These are phyloP conservation scores for Ligustrum vulgare DNA, from an alignment of 257 asterid species.

Conservation along the genomic window DNA sequence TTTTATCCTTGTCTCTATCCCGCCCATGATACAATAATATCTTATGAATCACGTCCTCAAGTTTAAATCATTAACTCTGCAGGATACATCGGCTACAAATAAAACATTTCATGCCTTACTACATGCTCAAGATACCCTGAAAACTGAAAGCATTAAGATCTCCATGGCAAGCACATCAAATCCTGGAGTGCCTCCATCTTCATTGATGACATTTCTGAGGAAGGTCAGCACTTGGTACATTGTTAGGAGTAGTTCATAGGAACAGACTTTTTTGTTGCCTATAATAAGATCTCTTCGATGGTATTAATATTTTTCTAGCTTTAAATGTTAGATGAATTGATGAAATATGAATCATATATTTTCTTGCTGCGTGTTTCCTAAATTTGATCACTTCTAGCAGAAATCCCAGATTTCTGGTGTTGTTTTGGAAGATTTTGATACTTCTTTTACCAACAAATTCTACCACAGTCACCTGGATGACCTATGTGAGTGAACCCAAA, in stretches of 20 bases:
- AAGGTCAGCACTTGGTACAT: constrained; percentile 54
- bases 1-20: neutral
- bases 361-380: constrained; percentile 17
- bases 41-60: constrained; percentile 5
- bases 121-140: constrained; percentile 67
- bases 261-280: neutral
- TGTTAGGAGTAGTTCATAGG: neutral
- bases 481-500: constrained; percentile 62
- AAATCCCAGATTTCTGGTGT: constrained; percentile 74
- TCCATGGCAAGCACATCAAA: constrained; percentile 70
- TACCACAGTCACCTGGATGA: constrained; percentile 96
- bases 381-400: constrained; percentile 45
- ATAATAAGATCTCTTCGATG: neutral
- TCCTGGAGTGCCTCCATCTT: constrained; percentile 97
- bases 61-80: constrained; percentile 24
- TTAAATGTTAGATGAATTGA: constrained; percentile 4
- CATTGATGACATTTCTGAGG: constrained; percentile 79
- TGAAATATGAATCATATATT: constrained; percentile 8
- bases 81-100: constrained; percentile 47
- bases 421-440: constrained; percentile 91
- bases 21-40: constrained; percentile 16
- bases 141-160: constrained; percentile 45
- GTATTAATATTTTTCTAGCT: neutral
- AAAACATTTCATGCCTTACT: constrained; percentile 61
- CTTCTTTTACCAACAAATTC: constrained; percentile 74